Evolutionary conservation across 2,329 filamentous ascomycete genomes (phyloP), one percentile per base, ranked within the genome.

Genomic region (Macroventuria anomochaeta): DNA sequence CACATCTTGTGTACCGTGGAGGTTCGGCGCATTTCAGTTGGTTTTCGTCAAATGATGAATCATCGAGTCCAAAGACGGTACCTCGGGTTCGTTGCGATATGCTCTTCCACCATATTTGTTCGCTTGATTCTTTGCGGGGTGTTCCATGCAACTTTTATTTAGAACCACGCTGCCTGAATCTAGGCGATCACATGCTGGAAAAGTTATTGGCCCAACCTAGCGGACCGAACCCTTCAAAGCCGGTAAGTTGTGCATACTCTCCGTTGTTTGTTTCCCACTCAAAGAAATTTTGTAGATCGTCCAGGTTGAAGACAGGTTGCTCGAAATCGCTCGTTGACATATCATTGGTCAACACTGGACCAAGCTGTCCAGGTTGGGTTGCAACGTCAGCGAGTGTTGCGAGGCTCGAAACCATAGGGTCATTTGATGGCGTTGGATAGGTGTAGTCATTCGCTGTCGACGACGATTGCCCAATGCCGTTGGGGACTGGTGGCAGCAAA

Each of bases 261-360:
- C 59, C 57, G 12, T 59, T 59, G 26, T 47, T 66, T 18, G 62
- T 63, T 17, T 67, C 64, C 67, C 67, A 70, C 18, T 69, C 65
- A 43, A 71, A 71, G 47, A 71, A 71, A 17, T 71, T 70, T 21
- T 71, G 69, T 2, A 71, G 34, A 40, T 70, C 67, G 20, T 71
- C 66, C 3, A 71, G 55, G 21, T 71, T 67, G 31, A 71, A 69
- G 37, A 70, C 66, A 11, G 66, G 67, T 20, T 67, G 67, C 6
- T 70, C 67, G 1, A 62, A 46, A 4, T 48, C 51, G 6, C 39
- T 29, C 7, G 60, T 53, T 10, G 61, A 50, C 15, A 55, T 50
- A 1, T 53, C 55, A 0, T 61, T 57, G 18, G 63, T 61, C 18
- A 65, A 54, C 1, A 47, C 46, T 3, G 26, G 46, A 7, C 57